Conservation (phyloP, 805 yeast species). For the Cyberlindnera veronae region DNA sequence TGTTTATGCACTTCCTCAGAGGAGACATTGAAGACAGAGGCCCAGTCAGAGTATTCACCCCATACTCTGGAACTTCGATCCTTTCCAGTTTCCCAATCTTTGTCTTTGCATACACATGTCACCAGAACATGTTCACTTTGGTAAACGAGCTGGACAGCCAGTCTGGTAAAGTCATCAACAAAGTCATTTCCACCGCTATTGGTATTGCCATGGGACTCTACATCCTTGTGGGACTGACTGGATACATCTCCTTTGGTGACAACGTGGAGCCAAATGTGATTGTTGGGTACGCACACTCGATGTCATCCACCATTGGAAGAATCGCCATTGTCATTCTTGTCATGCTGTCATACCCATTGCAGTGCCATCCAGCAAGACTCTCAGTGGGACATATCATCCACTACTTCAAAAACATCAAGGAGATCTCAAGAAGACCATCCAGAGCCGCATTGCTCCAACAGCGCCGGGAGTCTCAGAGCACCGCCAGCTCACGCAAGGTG, state of each 20-base stretch:
- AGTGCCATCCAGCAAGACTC: conserved; percentile 86
- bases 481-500: conserved; percentile 8
- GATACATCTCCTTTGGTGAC: conserved; percentile 86
- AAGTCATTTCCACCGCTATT: conserved; percentile 51
- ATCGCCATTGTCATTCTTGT: conserved; percentile 78
- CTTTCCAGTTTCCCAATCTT: conserved; percentile 83
- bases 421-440: conserved; percentile 23
- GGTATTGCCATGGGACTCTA: conserved; percentile 60
- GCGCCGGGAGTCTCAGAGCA: conserved; percentile 9
- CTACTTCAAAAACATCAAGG: conserved; percentile 36
- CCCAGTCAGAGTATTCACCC: conserved; percentile 43
- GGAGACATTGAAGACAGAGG: conserved; percentile 58
- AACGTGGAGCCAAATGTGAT: conserved; percentile 76
- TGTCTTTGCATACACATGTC: conserved; percentile 94
- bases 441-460: conserved; percentile 14
- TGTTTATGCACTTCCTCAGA: conserved; percentile 62
- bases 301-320: conserved; percentile 74
- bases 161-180: conserved; percentile 42
- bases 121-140: conserved; percentile 89
- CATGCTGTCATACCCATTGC: conserved; percentile 80
- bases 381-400: conserved; percentile 71
- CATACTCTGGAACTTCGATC: conserved; percentile 43
- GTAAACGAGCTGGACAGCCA: conserved; percentile 72
- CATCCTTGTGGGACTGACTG: conserved; percentile 70
- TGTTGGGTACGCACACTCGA: conserved; percentile 63